phyloP scores from a whole-genome alignment of 345 rosid genomes.

The Eucalyptus pauciflora region DNA sequence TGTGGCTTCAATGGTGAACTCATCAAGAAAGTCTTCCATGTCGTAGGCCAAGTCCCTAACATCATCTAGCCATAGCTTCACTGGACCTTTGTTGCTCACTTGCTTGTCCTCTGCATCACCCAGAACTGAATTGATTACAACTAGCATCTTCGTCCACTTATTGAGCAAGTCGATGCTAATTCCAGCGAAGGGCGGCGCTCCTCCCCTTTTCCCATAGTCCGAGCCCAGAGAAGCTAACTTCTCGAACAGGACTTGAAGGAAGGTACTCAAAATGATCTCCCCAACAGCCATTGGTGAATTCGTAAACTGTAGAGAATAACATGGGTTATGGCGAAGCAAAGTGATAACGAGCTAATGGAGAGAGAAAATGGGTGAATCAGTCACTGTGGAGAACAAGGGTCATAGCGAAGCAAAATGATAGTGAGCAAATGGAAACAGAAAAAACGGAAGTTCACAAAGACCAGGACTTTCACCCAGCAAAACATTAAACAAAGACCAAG shows the following conservation, averaged over 20 bases:
- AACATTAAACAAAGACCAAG: background rate
- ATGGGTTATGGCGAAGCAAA: background rate
- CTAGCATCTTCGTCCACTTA: background rate
- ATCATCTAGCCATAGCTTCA: background rate
- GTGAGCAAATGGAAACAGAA: background rate
- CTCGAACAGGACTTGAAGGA: background rate
- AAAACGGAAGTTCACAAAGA: background rate
- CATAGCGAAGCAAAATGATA: background rate
- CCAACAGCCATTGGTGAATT: background rate
- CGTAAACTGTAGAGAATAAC: background rate
- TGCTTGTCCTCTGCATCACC: background rate
- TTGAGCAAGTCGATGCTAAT: background rate
- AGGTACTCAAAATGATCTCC: background rate
- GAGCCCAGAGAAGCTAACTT: background rate
- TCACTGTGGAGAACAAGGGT: background rate
- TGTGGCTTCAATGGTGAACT: background rate
- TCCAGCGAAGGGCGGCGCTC: background rate
- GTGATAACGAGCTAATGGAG: background rate
- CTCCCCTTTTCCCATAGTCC: rapidly evolving
- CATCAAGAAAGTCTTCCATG: background rate
- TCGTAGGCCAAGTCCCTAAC: background rate
- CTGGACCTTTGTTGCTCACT: background rate
- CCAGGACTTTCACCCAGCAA: background rate
- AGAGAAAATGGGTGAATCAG: background rate
- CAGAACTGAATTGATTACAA: background rate